These are phyloP conservation scores for Verticillium nubilum DNA, from an alignment of 2,329 filamentous ascomycete species.

Conservation along the genomic window DNA sequence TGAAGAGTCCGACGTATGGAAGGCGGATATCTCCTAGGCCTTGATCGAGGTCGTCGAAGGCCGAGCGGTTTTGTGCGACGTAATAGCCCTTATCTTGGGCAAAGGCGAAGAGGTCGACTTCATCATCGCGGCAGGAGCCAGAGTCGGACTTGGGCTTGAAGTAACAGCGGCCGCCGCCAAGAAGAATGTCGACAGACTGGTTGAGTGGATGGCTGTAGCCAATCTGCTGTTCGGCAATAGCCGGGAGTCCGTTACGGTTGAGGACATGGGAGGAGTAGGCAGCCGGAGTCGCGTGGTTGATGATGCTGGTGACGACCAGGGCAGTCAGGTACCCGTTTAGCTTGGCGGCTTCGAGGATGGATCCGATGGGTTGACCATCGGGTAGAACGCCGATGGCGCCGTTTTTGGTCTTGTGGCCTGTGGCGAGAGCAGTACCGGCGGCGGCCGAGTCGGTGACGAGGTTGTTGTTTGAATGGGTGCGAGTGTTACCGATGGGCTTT, in stretches of 20 bases:
- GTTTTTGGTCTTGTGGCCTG: constrained; percentile 30
- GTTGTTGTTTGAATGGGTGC: constrained; percentile 21
- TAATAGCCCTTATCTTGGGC: constrained; percentile 25
- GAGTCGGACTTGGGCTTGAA: constrained; percentile 28
- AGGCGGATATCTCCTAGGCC: constrained; percentile 19
- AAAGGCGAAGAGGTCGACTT: constrained; percentile 25
- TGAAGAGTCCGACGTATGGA: constrained; percentile 30
- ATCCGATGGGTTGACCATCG: constrained; percentile 24
- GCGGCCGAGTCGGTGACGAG: constrained; percentile 31
- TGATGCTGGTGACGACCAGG: constrained; percentile 29
- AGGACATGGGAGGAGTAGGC: constrained; percentile 24
- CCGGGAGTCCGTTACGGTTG: constrained; percentile 22
- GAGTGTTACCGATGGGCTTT: constrained; percentile 10
- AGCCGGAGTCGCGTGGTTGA: constrained; percentile 25
- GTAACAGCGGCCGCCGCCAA: constrained; percentile 31
- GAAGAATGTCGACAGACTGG: constrained; percentile 26
- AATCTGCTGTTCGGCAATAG: constrained; percentile 29
- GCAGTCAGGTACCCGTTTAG: constrained; percentile 27
- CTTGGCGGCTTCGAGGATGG: constrained; percentile 31
- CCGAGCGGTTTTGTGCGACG: constrained; percentile 24
- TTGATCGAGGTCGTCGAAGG: constrained; percentile 21
- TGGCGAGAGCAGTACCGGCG: constrained; percentile 28
- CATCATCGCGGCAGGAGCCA: constrained; percentile 27
- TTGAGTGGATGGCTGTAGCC: constrained; percentile 26
- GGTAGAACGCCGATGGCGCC: constrained; percentile 25